Conservation (phyloP, 345 rosid genomes). For the Xanthoceras sorbifolium region DNA sequence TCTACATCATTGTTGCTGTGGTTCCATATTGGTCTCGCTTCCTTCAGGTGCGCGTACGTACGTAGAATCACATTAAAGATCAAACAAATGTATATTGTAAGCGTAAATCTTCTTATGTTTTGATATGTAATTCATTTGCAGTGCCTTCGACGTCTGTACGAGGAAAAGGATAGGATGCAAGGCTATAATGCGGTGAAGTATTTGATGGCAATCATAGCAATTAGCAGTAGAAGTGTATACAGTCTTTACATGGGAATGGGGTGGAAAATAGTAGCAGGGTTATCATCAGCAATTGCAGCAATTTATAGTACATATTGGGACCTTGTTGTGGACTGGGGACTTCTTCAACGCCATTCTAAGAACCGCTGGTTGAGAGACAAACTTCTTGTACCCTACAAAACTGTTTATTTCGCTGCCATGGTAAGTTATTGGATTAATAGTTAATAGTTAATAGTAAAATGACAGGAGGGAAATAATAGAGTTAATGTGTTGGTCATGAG, state of each 20-base stretch:
- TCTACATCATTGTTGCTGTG: slow-evolving; percentile 60
- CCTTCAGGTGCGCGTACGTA: slow-evolving; percentile 58
- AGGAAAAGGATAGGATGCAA: slow-evolving; percentile 52
- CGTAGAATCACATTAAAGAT: too few relatives aligned
- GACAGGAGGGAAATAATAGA: too few relatives aligned
- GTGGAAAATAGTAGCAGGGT: slow-evolving; percentile 47
- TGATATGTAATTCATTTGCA: slow-evolving; percentile 21
- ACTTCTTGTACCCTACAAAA: slow-evolving; percentile 51
- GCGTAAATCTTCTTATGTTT: too few relatives aligned
- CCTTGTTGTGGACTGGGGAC: slow-evolving; percentile 69
- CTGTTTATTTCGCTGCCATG: slow-evolving; percentile 56
- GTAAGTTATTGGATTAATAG: slow-evolving; percentile 31
- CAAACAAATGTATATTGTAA: too few relatives aligned
- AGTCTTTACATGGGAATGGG: slow-evolving; percentile 33
- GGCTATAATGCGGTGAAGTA: slow-evolving; percentile 57
- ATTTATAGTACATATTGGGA: slow-evolving; percentile 63
- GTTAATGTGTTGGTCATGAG: too few relatives aligned
- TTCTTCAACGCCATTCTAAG: slow-evolving; percentile 51
- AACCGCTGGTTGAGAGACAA: slow-evolving; percentile 64
- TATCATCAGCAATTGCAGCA: slow-evolving; percentile 54
- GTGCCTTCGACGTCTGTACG: slow-evolving; percentile 57
- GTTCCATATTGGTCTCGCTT: slow-evolving; percentile 62
- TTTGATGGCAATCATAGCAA: slow-evolving; percentile 50
- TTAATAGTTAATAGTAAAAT: too few relatives aligned
- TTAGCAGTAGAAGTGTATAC: slow-evolving; percentile 57